Base-by-base conservation (phyloP, 2,329 filamentous ascomycete genomes). In the Rhynchosporium secalis region DNA sequence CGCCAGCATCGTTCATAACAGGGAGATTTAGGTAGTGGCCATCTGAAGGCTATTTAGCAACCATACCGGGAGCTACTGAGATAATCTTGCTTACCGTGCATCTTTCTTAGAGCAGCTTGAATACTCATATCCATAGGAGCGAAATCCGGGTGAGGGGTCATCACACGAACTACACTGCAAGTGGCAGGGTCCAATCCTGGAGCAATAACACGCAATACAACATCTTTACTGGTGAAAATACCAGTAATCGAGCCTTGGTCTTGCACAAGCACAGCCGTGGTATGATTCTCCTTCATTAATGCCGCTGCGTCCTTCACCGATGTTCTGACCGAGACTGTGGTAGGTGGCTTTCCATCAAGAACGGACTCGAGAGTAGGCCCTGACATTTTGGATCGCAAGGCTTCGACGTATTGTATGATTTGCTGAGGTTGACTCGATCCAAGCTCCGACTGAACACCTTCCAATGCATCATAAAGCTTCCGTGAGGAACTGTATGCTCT, bases 191-290 rank as follows among this genome's bases (percentile, higher is more conserved):
- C 95, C 63, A 99, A 83, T 20, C 95, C 95, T 56, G 95, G 95
- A 60, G 95, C 95, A 78, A 99, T 99, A 64, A 99, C 95, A 76
- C 95, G 92, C 62, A 99, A 84, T 63, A 99, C 95, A 56, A 99
- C 94, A 78, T 99, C 95, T 80, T 99, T 99, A 81, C 95, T 98
- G 63, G 95, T 99, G 76, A 99, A 99, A 74, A 99, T 99, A 78
- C 95, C 95, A 59, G 95, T 99, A 74, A 99, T 98, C 48, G 92
- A 91, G 60, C 94, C 93, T 76, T 96, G 92, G 75, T 99, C 95
- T 78, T 97, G 93, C 15, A 99, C 95, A 62, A 99, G 81, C 47
- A 99, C 89, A 51, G 95, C 95, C 15, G 95, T 99, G 20, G 95
- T 99, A 77, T 96, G 95, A 78, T 99, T 94, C 77, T 99, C 95